These are phyloP conservation scores for Ophiocordyceps unilateralis DNA, from an alignment of 2,329 filamentous ascomycete species.

Conservation along the genomic window DNA sequence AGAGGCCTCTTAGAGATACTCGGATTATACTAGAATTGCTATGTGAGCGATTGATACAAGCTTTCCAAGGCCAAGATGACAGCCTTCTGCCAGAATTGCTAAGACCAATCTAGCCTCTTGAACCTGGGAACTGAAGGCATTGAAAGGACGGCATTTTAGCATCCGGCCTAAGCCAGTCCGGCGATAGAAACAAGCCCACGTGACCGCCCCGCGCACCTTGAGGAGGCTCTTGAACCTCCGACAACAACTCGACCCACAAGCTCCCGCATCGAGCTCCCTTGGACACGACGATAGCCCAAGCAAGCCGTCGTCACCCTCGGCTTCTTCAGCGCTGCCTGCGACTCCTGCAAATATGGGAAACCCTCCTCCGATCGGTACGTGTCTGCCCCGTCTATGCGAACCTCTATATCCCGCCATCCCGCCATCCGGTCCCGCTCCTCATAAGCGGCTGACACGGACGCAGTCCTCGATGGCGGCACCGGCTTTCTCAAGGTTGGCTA, in stretches of 20 bases:
- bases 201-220: not conserved
- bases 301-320: not conserved
- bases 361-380: slow-evolving; percentile 37
- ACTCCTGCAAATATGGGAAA: slow-evolving; percentile 27
- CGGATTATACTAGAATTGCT: not conserved
- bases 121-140: too few relatives aligned
- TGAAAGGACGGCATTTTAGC: too few relatives aligned
- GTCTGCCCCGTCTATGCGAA: too few relatives aligned
- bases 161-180: not conserved
- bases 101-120: too few relatives aligned
- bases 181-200: not conserved
- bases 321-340: slow-evolving; percentile 1
- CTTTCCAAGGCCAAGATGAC: too few relatives aligned
- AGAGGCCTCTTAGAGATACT: not conserved
- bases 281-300: not conserved
- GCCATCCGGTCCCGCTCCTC: not conserved
- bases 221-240: not conserved
- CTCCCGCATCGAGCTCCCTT: not conserved
- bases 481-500: slow-evolving; percentile 99
- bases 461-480: slow-evolving; percentile 98
- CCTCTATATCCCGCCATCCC: not conserved
- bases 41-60: too few relatives aligned
- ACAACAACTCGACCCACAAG: not conserved
- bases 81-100: too few relatives aligned
- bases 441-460: not conserved